A percentile compares a stretch with the other conserved stretches of the same genome.
These are phyloP conservation scores for Ambrosia trifida DNA, from an alignment of 129 eudicot species.

Conservation along the genomic window DNA sequence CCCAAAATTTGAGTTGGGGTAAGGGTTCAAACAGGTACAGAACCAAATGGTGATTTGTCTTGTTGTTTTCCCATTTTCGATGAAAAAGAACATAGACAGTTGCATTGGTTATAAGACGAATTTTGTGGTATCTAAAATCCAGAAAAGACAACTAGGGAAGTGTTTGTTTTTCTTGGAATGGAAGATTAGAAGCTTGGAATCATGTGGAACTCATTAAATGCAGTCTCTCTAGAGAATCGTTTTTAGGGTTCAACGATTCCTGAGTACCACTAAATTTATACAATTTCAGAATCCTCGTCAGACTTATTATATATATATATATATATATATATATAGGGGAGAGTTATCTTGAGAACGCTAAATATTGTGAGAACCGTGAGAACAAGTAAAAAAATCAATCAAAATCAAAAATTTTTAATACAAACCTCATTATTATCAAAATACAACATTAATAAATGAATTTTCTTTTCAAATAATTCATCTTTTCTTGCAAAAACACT, in stretches of 20 bases:
- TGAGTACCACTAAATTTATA: constrained; percentile 41
- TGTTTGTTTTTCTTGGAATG: constrained; percentile 82
- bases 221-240: constrained; percentile 53
- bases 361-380: too few species aligned
- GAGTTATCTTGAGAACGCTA: too few species aligned
- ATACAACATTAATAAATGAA: too few species aligned
- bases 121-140: constrained; percentile 36
- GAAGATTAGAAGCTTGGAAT: constrained; percentile 94
- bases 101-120: constrained; percentile 37
- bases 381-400: too few species aligned
- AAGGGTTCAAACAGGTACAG: background rate
- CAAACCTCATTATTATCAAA: too few species aligned
- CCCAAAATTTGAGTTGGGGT: background rate
- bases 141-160: constrained; percentile 63
- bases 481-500: too few species aligned
- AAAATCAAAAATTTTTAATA: too few species aligned
- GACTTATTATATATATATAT: constrained; percentile 25
- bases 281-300: constrained; percentile 67
- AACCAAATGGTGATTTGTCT: constrained; percentile 19
- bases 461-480: too few species aligned
- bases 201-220: constrained; percentile 96
- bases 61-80: constrained; percentile 17
- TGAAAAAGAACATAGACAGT: constrained; percentile 37
- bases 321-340: constrained; percentile 18
- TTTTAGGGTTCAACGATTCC: constrained; percentile 55